Percentiles rank a stretch among this genome's conserved stretches.
Evolutionary conservation across 2,329 filamentous ascomycete genomes (phyloP).

Genomic region (Calonectria henricotiae): DNA sequence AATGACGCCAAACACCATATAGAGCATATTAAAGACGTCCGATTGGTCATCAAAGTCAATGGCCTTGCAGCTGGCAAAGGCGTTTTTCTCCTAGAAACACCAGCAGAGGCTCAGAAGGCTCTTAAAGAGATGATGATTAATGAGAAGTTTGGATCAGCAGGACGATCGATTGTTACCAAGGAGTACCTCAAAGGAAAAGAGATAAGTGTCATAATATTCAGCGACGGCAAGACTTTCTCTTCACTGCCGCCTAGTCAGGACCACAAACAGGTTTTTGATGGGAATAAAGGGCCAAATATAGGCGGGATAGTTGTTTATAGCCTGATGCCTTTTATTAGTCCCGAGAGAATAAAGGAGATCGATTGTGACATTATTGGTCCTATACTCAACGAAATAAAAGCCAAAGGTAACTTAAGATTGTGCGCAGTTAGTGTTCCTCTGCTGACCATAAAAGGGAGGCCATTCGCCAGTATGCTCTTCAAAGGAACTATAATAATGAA

Average conservation of each 20-base stretch:
- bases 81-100: slow-evolving; percentile 54
- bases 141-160: slow-evolving; percentile 77
- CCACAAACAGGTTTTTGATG: slow-evolving; percentile 80
- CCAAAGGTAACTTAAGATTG: slow-evolving; percentile 62
- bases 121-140: slow-evolving; percentile 79
- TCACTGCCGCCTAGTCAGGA: slow-evolving; percentile 82
- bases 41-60: slow-evolving; percentile 82
- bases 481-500: neutral
- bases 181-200: slow-evolving; percentile 81
- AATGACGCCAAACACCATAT: slow-evolving; percentile 78
- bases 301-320: slow-evolving; percentile 86
- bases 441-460: neutral
- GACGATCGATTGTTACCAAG: slow-evolving; percentile 81
- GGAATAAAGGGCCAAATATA: slow-evolving; percentile 80
- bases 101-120: slow-evolving; percentile 74
- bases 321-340: slow-evolving; percentile 71
- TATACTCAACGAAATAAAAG: slow-evolving; percentile 74
- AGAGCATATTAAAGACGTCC: slow-evolving; percentile 67
- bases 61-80: slow-evolving; percentile 86
- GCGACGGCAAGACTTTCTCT: slow-evolving; percentile 76
- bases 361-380: slow-evolving; percentile 75
- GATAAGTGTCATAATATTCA: slow-evolving; percentile 78
- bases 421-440: too few species aligned
- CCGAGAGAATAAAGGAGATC: slow-evolving; percentile 70
- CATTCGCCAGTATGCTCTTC: neutral